These are phyloP conservation scores for Inonotus hispidus DNA, from an alignment of 1,284 basidiomycete species.

Conservation along the genomic window DNA sequence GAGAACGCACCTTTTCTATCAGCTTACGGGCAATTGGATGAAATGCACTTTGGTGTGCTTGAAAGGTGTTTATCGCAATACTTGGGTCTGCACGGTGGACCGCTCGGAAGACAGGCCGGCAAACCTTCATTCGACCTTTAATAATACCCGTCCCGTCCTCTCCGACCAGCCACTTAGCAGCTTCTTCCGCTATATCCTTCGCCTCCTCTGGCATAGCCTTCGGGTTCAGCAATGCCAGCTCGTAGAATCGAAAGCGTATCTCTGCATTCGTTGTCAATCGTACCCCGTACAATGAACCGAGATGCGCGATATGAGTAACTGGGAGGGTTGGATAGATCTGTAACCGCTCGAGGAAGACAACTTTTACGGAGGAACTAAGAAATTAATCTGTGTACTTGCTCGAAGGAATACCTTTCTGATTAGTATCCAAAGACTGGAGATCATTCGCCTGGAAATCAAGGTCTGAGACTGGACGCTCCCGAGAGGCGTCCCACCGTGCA, in stretches of 20 bases:
- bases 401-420: conserved; percentile 53
- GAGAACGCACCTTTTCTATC: conserved; percentile 60
- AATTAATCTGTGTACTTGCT: background rate
- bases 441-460: conserved; percentile 50
- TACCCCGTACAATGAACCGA: conserved; percentile 52
- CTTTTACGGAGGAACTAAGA: conserved; percentile 30
- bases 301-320: conserved; percentile 44
- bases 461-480: conserved; percentile 40
- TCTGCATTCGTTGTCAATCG: conserved; percentile 58
- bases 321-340: conserved; percentile 53
- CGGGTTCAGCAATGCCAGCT: conserved; percentile 50
- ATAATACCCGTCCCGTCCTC: conserved; percentile 50
- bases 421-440: conserved; percentile 54
- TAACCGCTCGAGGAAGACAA: conserved; percentile 72
- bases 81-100: conserved; percentile 51
- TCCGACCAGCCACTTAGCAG: conserved; percentile 66
- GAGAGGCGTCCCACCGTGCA: conserved; percentile 67
- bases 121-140: conserved; percentile 81
- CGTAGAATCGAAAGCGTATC: conserved; percentile 68
- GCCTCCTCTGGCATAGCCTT: conserved; percentile 39
- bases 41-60: conserved; percentile 49
- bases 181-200: conserved; percentile 41
- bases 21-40: conserved; percentile 71
- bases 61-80: conserved; percentile 58
- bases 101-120: conserved; percentile 57